Base-by-base conservation (phyloP, 2,329 filamentous ascomycete species). In the Chaetomium sp. region DNA sequence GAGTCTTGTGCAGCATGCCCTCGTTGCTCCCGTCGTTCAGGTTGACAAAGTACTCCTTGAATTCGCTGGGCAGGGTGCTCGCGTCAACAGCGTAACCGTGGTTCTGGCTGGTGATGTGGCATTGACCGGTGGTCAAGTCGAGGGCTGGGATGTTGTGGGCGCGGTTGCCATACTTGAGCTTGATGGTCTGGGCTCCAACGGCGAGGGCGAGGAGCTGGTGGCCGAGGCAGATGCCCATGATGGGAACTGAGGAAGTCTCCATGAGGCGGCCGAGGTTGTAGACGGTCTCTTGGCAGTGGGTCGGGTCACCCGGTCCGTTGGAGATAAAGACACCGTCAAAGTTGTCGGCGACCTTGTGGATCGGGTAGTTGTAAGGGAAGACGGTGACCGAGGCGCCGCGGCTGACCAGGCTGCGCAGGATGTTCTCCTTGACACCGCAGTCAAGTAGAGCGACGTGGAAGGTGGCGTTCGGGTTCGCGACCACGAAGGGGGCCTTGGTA, bases 371-470 rank as follows among this genome's bases (percentile, higher is more conserved):
- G 75, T 88, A 96, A 57, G 94, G 94, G 79, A 99, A 95, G 67
- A 90, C 89, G 42, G 94, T 97, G 61, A 95, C 88, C 61, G 89
- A 91, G 53, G 91, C 89, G 59, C 94, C 94, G 61, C 94, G 91
- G 74, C 82, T 86, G 68, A 97, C 91, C 58, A 99, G 80, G 71
- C 89, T 95, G 68, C 94, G 90, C 58, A 99, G 85, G 67, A 99
- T 99, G 79, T 99, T 99, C 82, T 99, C 94, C 83, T 99, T 99
- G 65, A 97, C 94, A 78, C 94, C 94, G 69, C 94, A 99, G 76
- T 99, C 94, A 70, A 99, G 87, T 64, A 99, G 81, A 57, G 92
- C 94, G 65, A 99, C 84, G 76, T 99, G 94, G 71, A 89, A 86
- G 67, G 87, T 84, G 61, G 92, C 90, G 63, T 87, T 82, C 36